Evolutionary conservation across 352 stramenopile genomes (phyloP), one percentile per base, ranked within the genome.

Genomic region (Lagenidium sp.): DNA sequence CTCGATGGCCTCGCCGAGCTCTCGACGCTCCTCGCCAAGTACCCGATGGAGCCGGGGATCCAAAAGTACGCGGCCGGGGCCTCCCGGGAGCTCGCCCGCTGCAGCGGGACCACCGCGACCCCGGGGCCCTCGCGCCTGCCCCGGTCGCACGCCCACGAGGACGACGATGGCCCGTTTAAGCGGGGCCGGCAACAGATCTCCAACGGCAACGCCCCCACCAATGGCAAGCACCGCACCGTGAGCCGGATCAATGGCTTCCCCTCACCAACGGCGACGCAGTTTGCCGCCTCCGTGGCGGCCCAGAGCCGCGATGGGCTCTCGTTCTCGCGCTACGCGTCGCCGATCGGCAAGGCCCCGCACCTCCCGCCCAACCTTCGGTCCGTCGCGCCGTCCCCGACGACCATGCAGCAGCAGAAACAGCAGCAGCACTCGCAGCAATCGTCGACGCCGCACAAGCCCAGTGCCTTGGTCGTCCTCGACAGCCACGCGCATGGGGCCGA

Each of bases 21-120:
- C 13, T 91, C 78, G 21, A 87, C 64, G 0, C 63, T 86, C 1
- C 84, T 88, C 68, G 64, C 78, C 21, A 82, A 69, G 44, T 85
- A 79, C 44, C 64, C 75, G 18, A 72, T 62, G 5, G 78, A 91
- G 44, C 57, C 65, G 0, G 75, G 71, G 1, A 82, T 87, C 25
- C 69, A 82, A 20, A 83, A 82, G 35, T 87, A 82, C 43, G 68
- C 72, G 4, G 43, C 67, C 13, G 50, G 51, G 39, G 72, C 72
- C 8, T 85, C 69, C 2, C 75, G 76, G 22, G 64, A 79, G 26
- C 75, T 87, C 42, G 69, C 72, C 8, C 19, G 74, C 0, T 72
- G 62, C 12, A 15, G 8, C 8, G 28, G 8, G 28, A 13, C 28
- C 8, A 32, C 15, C 8, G 8, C 28, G 8, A 15, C 8, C 8